These are phyloP conservation scores for Dryas drummondii DNA, from an alignment of 306 rosid genomes.

Conservation along the genomic window DNA sequence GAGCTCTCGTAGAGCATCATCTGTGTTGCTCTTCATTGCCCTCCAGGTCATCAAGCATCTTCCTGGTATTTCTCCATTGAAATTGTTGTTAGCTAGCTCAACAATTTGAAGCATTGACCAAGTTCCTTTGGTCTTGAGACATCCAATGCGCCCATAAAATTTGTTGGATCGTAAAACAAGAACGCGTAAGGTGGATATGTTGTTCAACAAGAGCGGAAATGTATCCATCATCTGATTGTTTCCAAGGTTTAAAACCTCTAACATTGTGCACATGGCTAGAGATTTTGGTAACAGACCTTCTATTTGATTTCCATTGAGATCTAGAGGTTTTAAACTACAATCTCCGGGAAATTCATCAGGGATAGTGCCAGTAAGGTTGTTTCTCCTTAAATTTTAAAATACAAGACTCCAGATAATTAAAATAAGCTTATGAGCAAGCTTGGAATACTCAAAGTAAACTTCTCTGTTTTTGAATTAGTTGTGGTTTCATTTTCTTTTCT, in stretches of 20 bases:
- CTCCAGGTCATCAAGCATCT: conserved; percentile 4
- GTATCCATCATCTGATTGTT: conserved; percentile 11
- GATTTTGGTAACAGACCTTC: conserved; percentile 24
- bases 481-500: too few species aligned
- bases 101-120: conserved; percentile 44
- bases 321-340: conserved; percentile 27
- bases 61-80: conserved; percentile 22
- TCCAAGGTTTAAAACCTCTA: conserved; percentile 42
- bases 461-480: too few species aligned
- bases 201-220: conserved; percentile 24
- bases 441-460: too few species aligned
- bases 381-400: conserved; percentile 14
- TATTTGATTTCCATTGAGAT: conserved; percentile 27
- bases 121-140: too few species aligned
- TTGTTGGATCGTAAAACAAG: conserved; percentile 38
- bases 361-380: conserved; percentile 9
- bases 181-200: conserved; percentile 29
- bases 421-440: too few species aligned
- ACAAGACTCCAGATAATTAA: too few species aligned
- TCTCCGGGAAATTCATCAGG: conserved; percentile 17
- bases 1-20: background rate
- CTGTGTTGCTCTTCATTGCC: conserved; percentile 22
- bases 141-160: too few species aligned
- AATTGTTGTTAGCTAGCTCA: conserved; percentile 35
- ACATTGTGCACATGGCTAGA: conserved; percentile 20